Evolutionary conservation across 495 filamentous ascomycete genomes (phyloP).

Genomic region (Podospora conica): DNA sequence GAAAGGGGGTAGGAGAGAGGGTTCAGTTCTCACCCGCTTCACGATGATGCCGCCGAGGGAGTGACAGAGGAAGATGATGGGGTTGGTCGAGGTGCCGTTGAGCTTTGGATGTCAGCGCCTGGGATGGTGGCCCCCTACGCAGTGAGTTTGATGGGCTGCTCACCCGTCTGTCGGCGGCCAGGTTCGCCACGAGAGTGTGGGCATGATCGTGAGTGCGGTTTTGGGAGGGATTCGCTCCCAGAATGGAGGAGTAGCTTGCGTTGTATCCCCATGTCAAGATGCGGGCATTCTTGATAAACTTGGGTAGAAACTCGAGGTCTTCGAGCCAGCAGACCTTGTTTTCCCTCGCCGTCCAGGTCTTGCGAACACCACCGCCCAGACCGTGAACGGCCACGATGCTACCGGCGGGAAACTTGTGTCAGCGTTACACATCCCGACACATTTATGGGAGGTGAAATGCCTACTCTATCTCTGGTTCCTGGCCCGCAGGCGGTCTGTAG

Average conservation of each 20-base stretch:
- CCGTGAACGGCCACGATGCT: conserved; percentile 12
- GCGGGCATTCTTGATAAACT: conserved; percentile 1
- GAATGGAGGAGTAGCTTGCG: conserved; percentile 2
- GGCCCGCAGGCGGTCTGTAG: no score
- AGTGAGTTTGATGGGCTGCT: no score
- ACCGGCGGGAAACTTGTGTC: neutral
- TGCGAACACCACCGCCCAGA: neutral
- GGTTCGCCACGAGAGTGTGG: conserved; percentile 10
- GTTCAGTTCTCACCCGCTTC: neutral
- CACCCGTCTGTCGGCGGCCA: conserved; percentile 10
- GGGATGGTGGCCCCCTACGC: no score
- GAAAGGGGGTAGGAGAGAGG: neutral
- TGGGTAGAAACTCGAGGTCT: conserved; percentile 5
- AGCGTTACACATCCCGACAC: neutral
- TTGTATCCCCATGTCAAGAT: conserved; percentile 12
- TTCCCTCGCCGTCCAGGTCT: conserved; percentile 3
- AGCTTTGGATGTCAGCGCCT: neutral
- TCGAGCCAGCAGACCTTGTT: conserved; percentile 1
- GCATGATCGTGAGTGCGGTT: conserved; percentile 10
- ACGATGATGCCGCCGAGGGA: conserved; percentile 11
- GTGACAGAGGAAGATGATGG: conserved; percentile 12
- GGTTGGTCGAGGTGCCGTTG: conserved; percentile 2
- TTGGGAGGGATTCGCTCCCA: neutral
- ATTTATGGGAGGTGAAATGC: neutral
- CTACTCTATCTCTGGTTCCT: neutral